Base-by-base conservation (phyloP, 495 filamentous ascomycete genomes). In the Penicillium lagena region DNA sequence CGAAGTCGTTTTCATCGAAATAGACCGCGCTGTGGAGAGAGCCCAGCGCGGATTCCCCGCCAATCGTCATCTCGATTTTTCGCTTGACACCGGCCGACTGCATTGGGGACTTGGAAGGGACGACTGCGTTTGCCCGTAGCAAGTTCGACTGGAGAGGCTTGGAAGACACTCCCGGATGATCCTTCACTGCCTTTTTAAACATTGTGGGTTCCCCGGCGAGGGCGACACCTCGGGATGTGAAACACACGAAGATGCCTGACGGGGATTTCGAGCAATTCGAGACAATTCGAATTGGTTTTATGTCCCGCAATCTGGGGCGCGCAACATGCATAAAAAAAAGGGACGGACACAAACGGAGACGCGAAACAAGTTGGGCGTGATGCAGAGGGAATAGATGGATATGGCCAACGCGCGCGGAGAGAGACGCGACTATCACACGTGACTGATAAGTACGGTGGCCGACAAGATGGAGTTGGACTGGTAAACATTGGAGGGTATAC, bases 1-100 rank as follows among this genome's bases (percentile, higher is more conserved):
- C 75, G 30, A 78, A 78, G 49, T 78, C 75, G 41, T 78, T 75
- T 47, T 76, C 73, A 48, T 77, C 72, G 36, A 78, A 77, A 43
- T 67, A 76, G 27, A 77, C 71, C 22, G 59, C 60, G 38, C 49
- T 68, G 46, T 73, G 70, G 29, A 73, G 58, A 12, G 70, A 68
- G 2, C 70, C 67, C 37, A 73, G 47, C 2, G 56, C 50, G 0
- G 67, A 70, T 29, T 56, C 49, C 22, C 59, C 58, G 4, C 54
- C 40, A 42, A 49, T 56, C 15, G 55, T 47, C 58, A 67, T 59
- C 22, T 73, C 70, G 30, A 71, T 57, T 52, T 73, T 73, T 33
- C 70, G 63, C 50, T 73, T 73, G 44, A 68, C 54, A 9, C 65
- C 68, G 37, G 49, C 33, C 0, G 62, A 60, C 37, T 63, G 62